Percentiles rank a stretch among this genome's conserved stretches.
Evolutionary conservation across 2,329 filamentous ascomycete species (phyloP).

Genomic region (Fusarium transvaalense): DNA sequence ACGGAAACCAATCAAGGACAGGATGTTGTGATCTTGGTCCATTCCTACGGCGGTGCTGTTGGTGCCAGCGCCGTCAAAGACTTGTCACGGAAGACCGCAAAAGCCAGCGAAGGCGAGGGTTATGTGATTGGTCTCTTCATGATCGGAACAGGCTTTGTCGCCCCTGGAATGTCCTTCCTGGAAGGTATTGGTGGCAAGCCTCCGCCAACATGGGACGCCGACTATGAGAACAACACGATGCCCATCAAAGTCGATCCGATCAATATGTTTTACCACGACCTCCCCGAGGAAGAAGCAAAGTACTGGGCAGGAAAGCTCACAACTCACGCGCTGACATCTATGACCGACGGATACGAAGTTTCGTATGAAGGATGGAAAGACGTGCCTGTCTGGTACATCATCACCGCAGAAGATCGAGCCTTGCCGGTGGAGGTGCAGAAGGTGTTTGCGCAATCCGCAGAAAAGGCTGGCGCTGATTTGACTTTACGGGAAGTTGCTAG

Average conservation of each 20-base stretch:
- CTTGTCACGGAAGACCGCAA: constrained; percentile 46
- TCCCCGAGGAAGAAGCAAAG: constrained; percentile 58
- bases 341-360: constrained; percentile 60
- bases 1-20: constrained; percentile 53
- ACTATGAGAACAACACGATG: constrained; percentile 57
- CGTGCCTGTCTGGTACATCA: constrained; percentile 61
- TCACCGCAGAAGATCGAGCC: constrained; percentile 57
- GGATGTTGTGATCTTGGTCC: constrained; percentile 61
- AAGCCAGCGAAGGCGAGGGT: constrained; percentile 40
- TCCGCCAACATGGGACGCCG: constrained; percentile 57
- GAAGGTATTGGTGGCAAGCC: constrained; percentile 57
- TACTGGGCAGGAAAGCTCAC: constrained; percentile 58
- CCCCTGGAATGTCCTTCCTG: constrained; percentile 56
- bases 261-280: constrained; percentile 64
- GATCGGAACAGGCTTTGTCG: constrained; percentile 59
- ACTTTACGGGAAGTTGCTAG: constrained; percentile 57
- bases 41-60: constrained; percentile 64
- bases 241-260: constrained; percentile 54
- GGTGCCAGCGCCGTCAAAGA: constrained; percentile 61
- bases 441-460: constrained; percentile 55
- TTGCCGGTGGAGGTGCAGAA: constrained; percentile 57
- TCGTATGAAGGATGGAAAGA: constrained; percentile 62
- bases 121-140: constrained; percentile 59
- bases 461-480: constrained; percentile 53
- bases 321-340: constrained; percentile 57